Base-by-base conservation (phyloP, 2,329 filamentous ascomycete genomes). In the Pseudocercospora eumusae region DNA sequence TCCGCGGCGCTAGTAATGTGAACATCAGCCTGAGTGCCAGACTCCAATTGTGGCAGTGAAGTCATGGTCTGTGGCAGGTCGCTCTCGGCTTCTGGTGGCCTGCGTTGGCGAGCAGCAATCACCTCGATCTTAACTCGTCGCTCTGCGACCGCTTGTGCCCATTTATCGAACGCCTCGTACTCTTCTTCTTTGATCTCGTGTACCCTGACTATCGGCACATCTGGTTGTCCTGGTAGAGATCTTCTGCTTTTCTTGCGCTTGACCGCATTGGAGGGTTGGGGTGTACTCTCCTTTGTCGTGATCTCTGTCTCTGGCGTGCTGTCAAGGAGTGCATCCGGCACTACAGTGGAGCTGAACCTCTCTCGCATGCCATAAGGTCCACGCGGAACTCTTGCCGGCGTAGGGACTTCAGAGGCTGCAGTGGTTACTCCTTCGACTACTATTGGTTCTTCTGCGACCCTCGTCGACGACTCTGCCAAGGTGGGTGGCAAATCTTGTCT, bases 151-250 rank as follows among this genome's bases (percentile, higher is more conserved):
- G 18, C 28, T 36, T 64, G 52, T 8, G 61, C 65, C 18, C 61
- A 62, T 8, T 20, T 25, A n/a, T 69, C 62, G 54, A 64, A 71
- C 15, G 69, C 64, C 10, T 60, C 60, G 28, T 64, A 61, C 23
- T 70, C 68, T 44, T 65, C 57, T 28, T 62, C 45, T 13, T 61
- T 64, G 11, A 63, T 64, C 42, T 64, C 57, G 21, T 59, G 59
- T 27, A 56, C 55, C 31, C 62, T 57, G 28, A 59, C 50, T 8
- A 62, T 11, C 20, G 63, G 60, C 15, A 55, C 53, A 18, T 42
- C 40, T 4, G 62, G 40, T 33, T 57, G 55, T 21, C 55, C 27
- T 42, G 23, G 42, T 10, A 53, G 33, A 27, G 49, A 27, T 27
- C 18, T 44, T 18, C 50, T 33, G 44, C 15, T 45, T n/a, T 20